Conservation (phyloP, 2,329 filamentous ascomycete genomes). For the Lachnellula arida region DNA sequence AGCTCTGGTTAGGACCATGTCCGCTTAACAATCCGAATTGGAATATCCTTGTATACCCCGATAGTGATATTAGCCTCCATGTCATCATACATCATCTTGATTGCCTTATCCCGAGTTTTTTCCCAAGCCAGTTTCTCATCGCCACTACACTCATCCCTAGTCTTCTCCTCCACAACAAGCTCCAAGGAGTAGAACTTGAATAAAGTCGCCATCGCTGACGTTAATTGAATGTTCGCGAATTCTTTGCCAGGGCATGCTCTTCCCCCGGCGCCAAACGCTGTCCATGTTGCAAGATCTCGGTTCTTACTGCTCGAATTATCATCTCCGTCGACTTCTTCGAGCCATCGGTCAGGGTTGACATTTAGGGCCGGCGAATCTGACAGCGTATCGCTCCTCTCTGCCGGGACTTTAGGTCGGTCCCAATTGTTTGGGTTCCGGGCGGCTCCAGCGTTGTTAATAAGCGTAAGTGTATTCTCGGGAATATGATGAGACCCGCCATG, state of each 20-base stretch:
- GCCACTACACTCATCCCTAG: background rate
- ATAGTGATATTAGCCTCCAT: slow-evolving; percentile 2
- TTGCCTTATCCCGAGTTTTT: slow-evolving; percentile 1
- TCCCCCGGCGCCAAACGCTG: slow-evolving; percentile 1
- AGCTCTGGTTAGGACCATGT: background rate
- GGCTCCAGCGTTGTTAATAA: background rate
- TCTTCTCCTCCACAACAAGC: background rate
- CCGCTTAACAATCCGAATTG: background rate
- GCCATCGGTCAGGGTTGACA: background rate
- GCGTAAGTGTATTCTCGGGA: slow-evolving; percentile 2
- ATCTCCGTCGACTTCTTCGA: background rate
- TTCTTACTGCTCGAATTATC: background rate
- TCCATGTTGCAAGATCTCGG: background rate
- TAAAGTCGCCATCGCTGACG: background rate
- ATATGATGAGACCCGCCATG: background rate
- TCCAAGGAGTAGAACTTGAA: slow-evolving; percentile 4
- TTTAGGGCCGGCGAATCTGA: slow-evolving; percentile 1
- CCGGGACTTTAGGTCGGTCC: background rate
- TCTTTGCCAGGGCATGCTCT: background rate
- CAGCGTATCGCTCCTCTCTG: background rate
- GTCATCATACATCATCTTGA: slow-evolving; percentile 4
- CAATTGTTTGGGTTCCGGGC: slow-evolving; percentile 2
- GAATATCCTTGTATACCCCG: slow-evolving; percentile 2
- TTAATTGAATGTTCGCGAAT: slow-evolving; percentile 1
- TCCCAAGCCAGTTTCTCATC: slow-evolving; percentile 3